Evolutionary conservation across 1,139 yeast genomes (phyloP).

Genomic region (Yamadazyma pseudoaaseri): DNA sequence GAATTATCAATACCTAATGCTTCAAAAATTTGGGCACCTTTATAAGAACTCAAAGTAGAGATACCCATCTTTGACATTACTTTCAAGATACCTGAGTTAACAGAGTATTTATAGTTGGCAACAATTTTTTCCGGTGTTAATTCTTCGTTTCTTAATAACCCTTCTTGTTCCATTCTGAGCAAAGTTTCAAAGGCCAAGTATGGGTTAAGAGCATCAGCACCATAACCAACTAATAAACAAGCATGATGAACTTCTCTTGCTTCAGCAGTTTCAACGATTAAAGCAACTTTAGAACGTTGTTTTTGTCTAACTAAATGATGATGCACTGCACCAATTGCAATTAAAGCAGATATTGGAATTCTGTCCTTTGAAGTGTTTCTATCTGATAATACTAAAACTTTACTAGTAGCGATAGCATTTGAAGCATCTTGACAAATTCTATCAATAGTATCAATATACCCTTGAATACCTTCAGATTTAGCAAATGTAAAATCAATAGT

Average conservation of each 20-base stretch:
- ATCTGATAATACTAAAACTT: conserved; percentile 77
- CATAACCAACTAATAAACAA: conserved; percentile 92
- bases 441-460: conserved; percentile 83
- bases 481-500: conserved; percentile 88
- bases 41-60: conserved; percentile 93
- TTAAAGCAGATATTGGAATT: conserved; percentile 81
- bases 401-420: conserved; percentile 74
- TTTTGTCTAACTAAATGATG: conserved; percentile 95
- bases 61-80: conserved; percentile 99
- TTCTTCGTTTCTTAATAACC: conserved; percentile 59
- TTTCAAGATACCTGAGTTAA: conserved; percentile 89
- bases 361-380: conserved; percentile 57
- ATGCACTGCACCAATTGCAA: conserved; percentile 97
- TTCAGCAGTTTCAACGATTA: conserved; percentile 90
- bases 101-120: conserved; percentile 74
- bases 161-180: conserved; percentile 79
- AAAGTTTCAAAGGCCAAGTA: conserved; percentile 90
- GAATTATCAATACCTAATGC: conserved; percentile 95
- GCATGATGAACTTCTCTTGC: conserved; percentile 97
- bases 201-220: conserved; percentile 96
- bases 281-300: conserved; percentile 93
- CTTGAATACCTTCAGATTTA: conserved; percentile 77
- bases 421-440: conserved; percentile 87
- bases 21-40: conserved; percentile 98
- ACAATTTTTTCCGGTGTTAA: conserved; percentile 61